Evolutionary conservation across 2,329 filamentous ascomycete species (phyloP), one percentile per base, ranked within the genome.

Genomic region (Sporothrix sp.): DNA sequence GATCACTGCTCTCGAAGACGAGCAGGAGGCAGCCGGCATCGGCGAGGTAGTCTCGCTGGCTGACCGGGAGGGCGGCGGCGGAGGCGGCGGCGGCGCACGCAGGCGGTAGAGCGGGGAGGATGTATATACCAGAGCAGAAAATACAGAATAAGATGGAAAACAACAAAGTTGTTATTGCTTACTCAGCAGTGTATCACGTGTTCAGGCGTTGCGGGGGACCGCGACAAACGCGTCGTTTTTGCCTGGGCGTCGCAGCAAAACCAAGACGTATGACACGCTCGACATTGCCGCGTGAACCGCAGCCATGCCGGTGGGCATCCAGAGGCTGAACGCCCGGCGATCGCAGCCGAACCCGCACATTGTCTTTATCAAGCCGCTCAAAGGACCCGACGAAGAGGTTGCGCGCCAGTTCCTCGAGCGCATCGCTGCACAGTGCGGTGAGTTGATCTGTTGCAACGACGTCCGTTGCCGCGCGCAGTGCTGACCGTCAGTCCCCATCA

Each of bases 11-110:
- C 68, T 97, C 62, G 93, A 98, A 68, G 91, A 96, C 67, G 91
- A 96, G 70, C 89, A 97, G 71, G 91, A 96, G 67, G 90, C 86
- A 44, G 87, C 89, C 30, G 90, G 93, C 9, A 96, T 97, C 65
- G 87, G 89, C 14, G 93, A 97, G 70, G 87, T 97, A 38, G 87
- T 97, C 50, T 93, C 84, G 62, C 71, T 97, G 62, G 82, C 84
- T 45, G 88, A 95, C 59, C 81, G 81, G 57, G 78, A 74, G 37
- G 80, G 76, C 53, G 67, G 75, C 40, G 74, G 71, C 51, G 68
- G 66, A 53, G 76, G 74, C 20, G 78, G 63, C 59, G 73, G 57
- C 3, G 60, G 58, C 3, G 61, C 57, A n/a, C 25, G 48, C 38
- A 25, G 54, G 42, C 25, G 51, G 42, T 50, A 30, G 21, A 13